These are phyloP conservation scores for Castanea crenata DNA, from an alignment of 306 rosid species.

Conservation along the genomic window DNA sequence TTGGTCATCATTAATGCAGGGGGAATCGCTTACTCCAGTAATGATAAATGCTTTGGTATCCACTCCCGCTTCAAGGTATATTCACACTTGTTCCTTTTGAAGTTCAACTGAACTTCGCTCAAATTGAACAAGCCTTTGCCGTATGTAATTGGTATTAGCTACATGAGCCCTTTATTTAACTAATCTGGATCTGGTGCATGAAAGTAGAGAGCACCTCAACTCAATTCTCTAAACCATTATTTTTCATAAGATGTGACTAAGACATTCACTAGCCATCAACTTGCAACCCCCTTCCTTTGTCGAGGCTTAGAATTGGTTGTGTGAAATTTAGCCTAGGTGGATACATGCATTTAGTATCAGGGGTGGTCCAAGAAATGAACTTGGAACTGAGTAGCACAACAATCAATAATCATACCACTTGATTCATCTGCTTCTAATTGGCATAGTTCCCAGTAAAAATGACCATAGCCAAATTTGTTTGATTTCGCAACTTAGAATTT, in stretches of 20 bases:
- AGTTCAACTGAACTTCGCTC: not conserved
- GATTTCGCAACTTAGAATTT: not conserved
- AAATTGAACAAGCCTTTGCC: not conserved
- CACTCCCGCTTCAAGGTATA: conserved; percentile 92
- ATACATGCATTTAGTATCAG: not conserved
- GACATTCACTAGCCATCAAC: not conserved
- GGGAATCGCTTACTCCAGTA: conserved; percentile 61
- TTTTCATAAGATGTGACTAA: not conserved
- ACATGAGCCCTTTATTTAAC: not conserved
- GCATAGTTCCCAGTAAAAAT: not conserved
- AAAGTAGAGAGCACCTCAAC: not conserved
- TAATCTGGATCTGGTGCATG: not conserved
- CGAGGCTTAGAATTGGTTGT: not conserved
- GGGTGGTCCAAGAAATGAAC: not conserved
- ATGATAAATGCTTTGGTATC: conserved; percentile 72
- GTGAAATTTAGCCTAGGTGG: not conserved
- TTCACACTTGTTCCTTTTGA: not conserved
- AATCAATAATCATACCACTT: not conserved
- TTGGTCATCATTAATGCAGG: conserved; percentile 90
- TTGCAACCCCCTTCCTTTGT: conserved; percentile 18
- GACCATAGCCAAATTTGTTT: not conserved
- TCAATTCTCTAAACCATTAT: not conserved
- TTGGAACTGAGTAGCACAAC: not conserved
- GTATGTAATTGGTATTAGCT: not conserved
- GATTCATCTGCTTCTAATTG: not conserved